Conservation (phyloP, 495 filamentous ascomycete genomes). For the Filosporella fistucella region DNA sequence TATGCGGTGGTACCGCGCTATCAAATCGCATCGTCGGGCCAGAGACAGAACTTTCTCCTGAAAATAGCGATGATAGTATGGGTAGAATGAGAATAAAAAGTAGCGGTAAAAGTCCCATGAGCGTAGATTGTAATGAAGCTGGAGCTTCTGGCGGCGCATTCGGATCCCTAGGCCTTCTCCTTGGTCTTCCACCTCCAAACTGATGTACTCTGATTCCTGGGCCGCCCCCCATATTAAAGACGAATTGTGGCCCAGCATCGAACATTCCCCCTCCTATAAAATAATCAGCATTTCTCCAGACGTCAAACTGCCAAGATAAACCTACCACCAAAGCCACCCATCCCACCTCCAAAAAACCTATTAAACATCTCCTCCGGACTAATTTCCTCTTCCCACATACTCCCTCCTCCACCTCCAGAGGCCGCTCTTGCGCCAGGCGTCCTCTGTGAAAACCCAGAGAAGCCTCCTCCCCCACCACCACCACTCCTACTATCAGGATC, state of each 20-base stretch:
- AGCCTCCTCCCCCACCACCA: constrained; percentile 50
- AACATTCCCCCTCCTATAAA: constrained; percentile 45
- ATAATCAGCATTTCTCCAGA: constrained; percentile 19
- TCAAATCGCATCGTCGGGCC: constrained; percentile 72
- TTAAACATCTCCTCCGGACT: constrained; percentile 95
- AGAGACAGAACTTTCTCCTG: constrained; percentile 44
- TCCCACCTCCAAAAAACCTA: constrained; percentile 85
- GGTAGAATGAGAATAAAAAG: constrained; percentile 87
- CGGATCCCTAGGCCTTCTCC: constrained; percentile 65
- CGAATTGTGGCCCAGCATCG: constrained; percentile 75
- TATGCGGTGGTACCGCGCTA: constrained; percentile 60
- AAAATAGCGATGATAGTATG: constrained; percentile 76
- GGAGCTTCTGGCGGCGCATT: constrained; percentile 48
- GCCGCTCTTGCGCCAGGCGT: constrained; percentile 34
- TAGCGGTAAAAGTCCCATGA: constrained; percentile 72
- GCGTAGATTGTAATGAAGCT: constrained; percentile 45
- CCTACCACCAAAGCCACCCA: constrained; percentile 44
- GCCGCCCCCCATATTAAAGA: constrained; percentile 86
- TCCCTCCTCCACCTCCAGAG: constrained; percentile 34
- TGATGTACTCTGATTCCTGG: constrained; percentile 82
- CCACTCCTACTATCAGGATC: constrained; percentile 85
- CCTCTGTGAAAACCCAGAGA: constrained; percentile 62
- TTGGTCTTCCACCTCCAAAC: constrained; percentile 66
- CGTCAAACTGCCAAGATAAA: not conserved
- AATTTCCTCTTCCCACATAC: constrained; percentile 82